Evolutionary conservation across 2,329 filamentous ascomycete species (phyloP).

Genomic region (Paraphoma chrysanthemicola): DNA sequence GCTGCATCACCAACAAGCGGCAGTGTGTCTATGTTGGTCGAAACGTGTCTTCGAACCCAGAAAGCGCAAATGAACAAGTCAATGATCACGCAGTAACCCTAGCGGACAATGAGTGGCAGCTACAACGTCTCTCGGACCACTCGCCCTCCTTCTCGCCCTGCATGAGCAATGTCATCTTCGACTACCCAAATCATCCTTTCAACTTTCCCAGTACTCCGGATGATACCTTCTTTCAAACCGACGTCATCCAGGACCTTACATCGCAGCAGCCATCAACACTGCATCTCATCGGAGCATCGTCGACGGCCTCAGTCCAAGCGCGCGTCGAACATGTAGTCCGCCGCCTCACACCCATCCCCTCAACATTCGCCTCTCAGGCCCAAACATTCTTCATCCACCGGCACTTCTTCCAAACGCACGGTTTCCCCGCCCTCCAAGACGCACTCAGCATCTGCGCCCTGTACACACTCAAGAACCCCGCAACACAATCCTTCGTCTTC

Average conservation of each 20-base stretch:
- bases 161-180: slow-evolving; percentile 7
- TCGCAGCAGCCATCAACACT: background rate
- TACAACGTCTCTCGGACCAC: background rate
- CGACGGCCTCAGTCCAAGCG: slow-evolving; percentile 1
- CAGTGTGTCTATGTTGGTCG: slow-evolving; percentile 16
- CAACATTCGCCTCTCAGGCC: slow-evolving; percentile 9
- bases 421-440: slow-evolving; percentile 10
- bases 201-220: slow-evolving; percentile 1
- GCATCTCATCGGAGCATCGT: background rate
- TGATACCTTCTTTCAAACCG: background rate
- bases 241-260: slow-evolving; percentile 2
- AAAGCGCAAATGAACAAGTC: background rate
- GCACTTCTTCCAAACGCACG: slow-evolving; percentile 4
- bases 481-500: slow-evolving; percentile 11
- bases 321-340: slow-evolving; percentile 10
- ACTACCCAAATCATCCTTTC: slow-evolving; percentile 17
- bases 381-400: slow-evolving; percentile 20
- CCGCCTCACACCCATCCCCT: slow-evolving; percentile 7
- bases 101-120: background rate
- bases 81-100: background rate
- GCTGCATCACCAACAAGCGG: slow-evolving; percentile 14
- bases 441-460: slow-evolving; percentile 16
- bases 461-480: slow-evolving; percentile 8
- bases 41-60: background rate
- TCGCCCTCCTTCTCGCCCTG: background rate